Evolutionary conservation across 2,329 filamentous ascomycete genomes (phyloP).

Genomic region (Rutstroemia sydowiana): DNA sequence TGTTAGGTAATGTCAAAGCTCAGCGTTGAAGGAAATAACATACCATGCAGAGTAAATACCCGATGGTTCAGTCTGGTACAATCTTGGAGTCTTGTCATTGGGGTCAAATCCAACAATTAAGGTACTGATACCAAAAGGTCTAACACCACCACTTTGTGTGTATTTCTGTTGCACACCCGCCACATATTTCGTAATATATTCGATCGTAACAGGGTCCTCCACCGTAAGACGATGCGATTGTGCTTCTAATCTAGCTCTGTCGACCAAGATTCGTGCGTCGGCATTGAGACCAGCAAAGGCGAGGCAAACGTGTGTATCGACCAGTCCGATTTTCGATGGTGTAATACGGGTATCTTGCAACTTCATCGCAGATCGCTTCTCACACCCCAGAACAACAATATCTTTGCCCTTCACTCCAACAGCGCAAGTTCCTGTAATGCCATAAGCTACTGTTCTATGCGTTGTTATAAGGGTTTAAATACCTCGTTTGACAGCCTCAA

Average conservation of each 20-base stretch:
- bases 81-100: constrained; percentile 75
- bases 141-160: constrained; percentile 95
- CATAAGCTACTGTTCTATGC: constrained; percentile 18
- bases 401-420: constrained; percentile 94
- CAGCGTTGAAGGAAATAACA: constrained; percentile 24
- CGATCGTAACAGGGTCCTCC: constrained; percentile 93
- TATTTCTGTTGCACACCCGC: constrained; percentile 97
- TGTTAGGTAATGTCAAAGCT: constrained; percentile 12
- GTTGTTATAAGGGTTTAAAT: constrained; percentile 21
- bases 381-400: constrained; percentile 93
- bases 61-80: constrained; percentile 98
- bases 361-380: constrained; percentile 99
- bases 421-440: constrained; percentile 74
- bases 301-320: constrained; percentile 93
- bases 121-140: constrained; percentile 98
- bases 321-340: constrained; percentile 93
- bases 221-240: constrained; percentile 96
- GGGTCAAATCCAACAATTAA: constrained; percentile 98
- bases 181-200: constrained; percentile 99
- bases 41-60: constrained; percentile 99
- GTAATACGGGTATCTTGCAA: constrained; percentile 98
- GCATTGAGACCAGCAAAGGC: constrained; percentile 97
- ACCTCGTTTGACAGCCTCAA: constrained; percentile 98
- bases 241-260: constrained; percentile 95
- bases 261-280: constrained; percentile 93